Evolutionary conservation across 2,329 filamentous ascomycete genomes (phyloP), one percentile per base, ranked within the genome.

Genomic region (Xylaria multiplex): DNA sequence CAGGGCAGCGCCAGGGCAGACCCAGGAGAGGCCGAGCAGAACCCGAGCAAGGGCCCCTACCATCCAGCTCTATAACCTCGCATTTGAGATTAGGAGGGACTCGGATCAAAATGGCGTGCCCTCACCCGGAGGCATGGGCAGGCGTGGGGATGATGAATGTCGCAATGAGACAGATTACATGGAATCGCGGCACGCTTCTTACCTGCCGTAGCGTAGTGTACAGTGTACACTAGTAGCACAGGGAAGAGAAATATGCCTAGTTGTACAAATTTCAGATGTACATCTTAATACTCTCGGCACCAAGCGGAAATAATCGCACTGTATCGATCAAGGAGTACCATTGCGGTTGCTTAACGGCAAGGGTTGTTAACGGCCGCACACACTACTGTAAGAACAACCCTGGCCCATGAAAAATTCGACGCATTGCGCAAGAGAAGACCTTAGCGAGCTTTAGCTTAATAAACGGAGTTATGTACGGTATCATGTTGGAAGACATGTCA

Each of bases 11-110:
- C 45, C 54, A 37, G 35, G 35, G 35, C 27, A 27, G 27, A 27
- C 32, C 32, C 32, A 58, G 60, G 61, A 55, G 62, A 55, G 30
- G 27, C 27, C 27, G 27, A 27, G 27, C 27, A 27, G 35, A 8
- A 37, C 13, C 35, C 11, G n/a, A 64, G 55, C 64, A 59, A 52
- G 59, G 64, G 55, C 32, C 64, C 54, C 48, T 66, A 45, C 59
- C 55, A 40, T 54, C 9, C 8, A 8, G 22, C 43, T 27, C 11
- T 53, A 11, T 55, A 55, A 22, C 19, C 35, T 19, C 27, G 40
- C 32, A 60, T 32, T 37, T 59, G 59, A 57, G 52, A 65, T 61
- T 61, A 45, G 53, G 30, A 52, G 43, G 32, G 56, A 56, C 56
- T 45, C 24, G 45, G 62, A 40, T 57, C 35, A 45, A 46, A 50